Conservation (phyloP, 768 basidiomycete genomes). For the Agaricus subrufescens region DNA sequence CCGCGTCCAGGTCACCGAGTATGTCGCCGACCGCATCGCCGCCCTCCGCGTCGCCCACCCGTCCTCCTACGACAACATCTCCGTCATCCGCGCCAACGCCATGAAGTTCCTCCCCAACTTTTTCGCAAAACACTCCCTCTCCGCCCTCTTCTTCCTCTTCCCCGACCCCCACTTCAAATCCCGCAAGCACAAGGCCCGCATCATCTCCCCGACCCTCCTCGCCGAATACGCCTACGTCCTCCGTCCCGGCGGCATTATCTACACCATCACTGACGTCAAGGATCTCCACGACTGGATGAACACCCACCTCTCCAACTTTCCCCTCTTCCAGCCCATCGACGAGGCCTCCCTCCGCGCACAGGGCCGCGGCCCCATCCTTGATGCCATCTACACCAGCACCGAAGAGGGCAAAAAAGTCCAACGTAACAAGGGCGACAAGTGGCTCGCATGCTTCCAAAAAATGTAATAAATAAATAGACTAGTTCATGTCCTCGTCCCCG, state of each 20-base stretch:
- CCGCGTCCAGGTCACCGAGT: slow-evolving; percentile 92
- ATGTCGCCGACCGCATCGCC: slow-evolving; percentile 89
- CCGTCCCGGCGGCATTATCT: slow-evolving; percentile 89
- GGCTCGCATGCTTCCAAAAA: slow-evolving; percentile 86
- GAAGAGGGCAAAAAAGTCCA: slow-evolving; percentile 98
- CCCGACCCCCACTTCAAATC: slow-evolving; percentile 99
- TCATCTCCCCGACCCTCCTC: slow-evolving; percentile 94
- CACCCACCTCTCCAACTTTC: slow-evolving; percentile 80
- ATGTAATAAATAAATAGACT: slow-evolving; percentile 25
- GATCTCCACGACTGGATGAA: slow-evolving; percentile 97
- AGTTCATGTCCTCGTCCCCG: slow-evolving; percentile 34
- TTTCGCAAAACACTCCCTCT: slow-evolving; percentile 85
- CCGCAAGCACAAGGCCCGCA: slow-evolving; percentile 97
- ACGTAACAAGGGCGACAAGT: slow-evolving; percentile 86
- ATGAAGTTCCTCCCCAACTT: slow-evolving; percentile 99
- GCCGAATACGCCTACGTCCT: slow-evolving; percentile 97
- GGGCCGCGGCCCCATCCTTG: slow-evolving; percentile 74
- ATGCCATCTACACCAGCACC: slow-evolving; percentile 78
- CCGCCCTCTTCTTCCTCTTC: slow-evolving; percentile 95
- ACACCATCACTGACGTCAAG: slow-evolving; percentile 95
- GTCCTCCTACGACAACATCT: slow-evolving; percentile 76
- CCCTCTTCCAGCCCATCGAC: slow-evolving; percentile 77
- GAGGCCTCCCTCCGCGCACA: slow-evolving; percentile 72
- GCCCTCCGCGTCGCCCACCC: slow-evolving; percentile 71
- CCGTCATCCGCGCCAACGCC: slow-evolving; percentile 91